A percentile compares a stretch with the other conserved stretches of the same genome.
These are phyloP conservation scores for Meyerozyma carpophila DNA, from an alignment of 1,139 yeast genomes.

Conservation along the genomic window DNA sequence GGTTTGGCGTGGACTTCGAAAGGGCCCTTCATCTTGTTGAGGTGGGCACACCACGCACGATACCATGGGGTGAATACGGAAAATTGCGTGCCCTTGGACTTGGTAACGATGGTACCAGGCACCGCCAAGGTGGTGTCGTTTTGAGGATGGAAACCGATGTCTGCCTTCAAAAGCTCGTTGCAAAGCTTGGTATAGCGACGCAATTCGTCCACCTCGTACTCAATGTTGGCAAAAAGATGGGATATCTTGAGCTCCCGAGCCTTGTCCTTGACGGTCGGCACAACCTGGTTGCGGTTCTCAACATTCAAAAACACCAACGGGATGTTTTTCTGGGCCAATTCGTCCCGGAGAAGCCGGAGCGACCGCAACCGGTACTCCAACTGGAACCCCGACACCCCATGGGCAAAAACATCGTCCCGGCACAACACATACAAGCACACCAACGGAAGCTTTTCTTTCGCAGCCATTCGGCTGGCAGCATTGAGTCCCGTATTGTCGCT, in stretches of 20 bases:
- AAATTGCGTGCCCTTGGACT: slow-evolving; percentile 40
- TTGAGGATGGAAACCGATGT: slow-evolving; percentile 20
- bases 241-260: slow-evolving; percentile 18
- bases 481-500: slow-evolving; percentile 9
- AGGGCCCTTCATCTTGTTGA: slow-evolving; percentile 10
- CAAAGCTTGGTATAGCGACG: slow-evolving; percentile 26
- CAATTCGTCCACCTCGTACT: slow-evolving; percentile 51
- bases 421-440: slow-evolving; percentile 34
- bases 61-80: slow-evolving; percentile 53
- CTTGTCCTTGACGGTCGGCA: slow-evolving; percentile 18
- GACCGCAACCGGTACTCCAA: slow-evolving; percentile 31
- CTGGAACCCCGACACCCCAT: slow-evolving; percentile 39
- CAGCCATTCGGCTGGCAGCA: slow-evolving; percentile 6
- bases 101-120: slow-evolving; percentile 39
- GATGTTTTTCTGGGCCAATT: slow-evolving; percentile 27
- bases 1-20: neutral
- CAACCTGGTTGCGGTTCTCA: slow-evolving; percentile 18
- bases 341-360: slow-evolving; percentile 21
- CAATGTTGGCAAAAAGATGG: slow-evolving; percentile 37
- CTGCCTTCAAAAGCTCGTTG: slow-evolving; percentile 9
- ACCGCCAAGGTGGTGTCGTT: slow-evolving; percentile 47
- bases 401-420: slow-evolving; percentile 34
- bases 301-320: slow-evolving; percentile 34
- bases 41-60: slow-evolving; percentile 36
- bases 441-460: slow-evolving; percentile 5